Conservation (phyloP, 1,139 yeast species). For the Sporopachydermia cereana region DNA sequence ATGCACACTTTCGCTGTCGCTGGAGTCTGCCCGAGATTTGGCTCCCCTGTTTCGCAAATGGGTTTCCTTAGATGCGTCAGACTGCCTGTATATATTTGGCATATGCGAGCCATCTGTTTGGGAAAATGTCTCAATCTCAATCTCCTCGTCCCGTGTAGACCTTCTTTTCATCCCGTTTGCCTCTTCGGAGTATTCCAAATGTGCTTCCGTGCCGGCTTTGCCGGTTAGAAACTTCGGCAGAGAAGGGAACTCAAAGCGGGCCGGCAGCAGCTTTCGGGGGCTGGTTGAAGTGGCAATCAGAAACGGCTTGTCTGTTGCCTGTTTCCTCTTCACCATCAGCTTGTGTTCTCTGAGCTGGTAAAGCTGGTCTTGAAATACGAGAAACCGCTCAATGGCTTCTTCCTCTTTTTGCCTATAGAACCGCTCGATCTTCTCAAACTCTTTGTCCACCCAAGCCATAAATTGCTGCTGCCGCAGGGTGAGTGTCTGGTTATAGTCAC, state of each 20-base stretch:
- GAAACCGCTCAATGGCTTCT: slow-evolving; percentile 47
- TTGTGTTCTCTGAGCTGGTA: slow-evolving; percentile 50
- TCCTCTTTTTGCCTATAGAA: slow-evolving; percentile 53
- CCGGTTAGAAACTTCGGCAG: slow-evolving; percentile 2
- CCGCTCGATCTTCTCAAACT: slow-evolving; percentile 44
- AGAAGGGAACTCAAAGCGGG: neutral
- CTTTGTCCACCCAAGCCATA: slow-evolving; percentile 46
- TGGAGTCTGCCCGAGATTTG: neutral
- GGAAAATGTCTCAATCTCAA: neutral
- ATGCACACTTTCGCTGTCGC: neutral
- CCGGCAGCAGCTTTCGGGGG: neutral
- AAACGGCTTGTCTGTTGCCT: slow-evolving; percentile 26
- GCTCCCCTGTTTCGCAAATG: neutral
- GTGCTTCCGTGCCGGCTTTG: neutral
- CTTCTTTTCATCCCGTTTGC: neutral
- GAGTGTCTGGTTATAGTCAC: slow-evolving; percentile 11
- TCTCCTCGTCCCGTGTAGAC: neutral
- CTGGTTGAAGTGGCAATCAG: slow-evolving; percentile 17
- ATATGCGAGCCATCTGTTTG: neutral
- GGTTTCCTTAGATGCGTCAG: neutral
- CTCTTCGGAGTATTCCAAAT: slow-evolving; percentile 2
- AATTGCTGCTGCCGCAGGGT: slow-evolving; percentile 34
- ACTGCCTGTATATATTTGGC: no score
- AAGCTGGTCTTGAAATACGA: slow-evolving; percentile 56
- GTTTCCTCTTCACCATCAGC: slow-evolving; percentile 13